Percentiles rank a stretch among this genome's conserved stretches.
Conservation (phyloP, 148 eudicot species). For the Euryodendron excelsum region DNA sequence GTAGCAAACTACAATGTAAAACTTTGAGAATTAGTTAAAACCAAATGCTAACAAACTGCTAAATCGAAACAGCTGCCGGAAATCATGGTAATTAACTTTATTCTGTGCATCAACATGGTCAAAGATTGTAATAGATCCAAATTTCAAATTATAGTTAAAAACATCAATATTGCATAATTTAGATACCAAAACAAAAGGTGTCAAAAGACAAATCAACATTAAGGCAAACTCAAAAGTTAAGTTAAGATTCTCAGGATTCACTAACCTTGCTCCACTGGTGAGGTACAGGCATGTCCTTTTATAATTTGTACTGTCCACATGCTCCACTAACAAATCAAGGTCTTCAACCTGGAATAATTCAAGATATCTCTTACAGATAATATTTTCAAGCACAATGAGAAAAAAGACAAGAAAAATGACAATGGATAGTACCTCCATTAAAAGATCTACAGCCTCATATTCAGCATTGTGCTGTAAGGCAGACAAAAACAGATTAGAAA, state of each 20-base stretch:
- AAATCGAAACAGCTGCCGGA: neutral
- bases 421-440: constrained; percentile 73
- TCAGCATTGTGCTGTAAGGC: constrained; percentile 94
- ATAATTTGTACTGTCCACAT: constrained; percentile 67
- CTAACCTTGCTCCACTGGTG: constrained; percentile 78
- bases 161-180: neutral
- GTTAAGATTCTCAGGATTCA: constrained; percentile 4
- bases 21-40: neutral
- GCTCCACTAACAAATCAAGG: constrained; percentile 67
- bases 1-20: neutral
- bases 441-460: constrained; percentile 94
- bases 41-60: neutral
- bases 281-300: constrained; percentile 81
- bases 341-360: constrained; percentile 64
- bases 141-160: neutral
- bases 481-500: constrained; percentile 12
- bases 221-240: neutral
- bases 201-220: constrained; percentile 1
- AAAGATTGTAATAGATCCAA: neutral
- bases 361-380: neutral
- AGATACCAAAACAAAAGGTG: neutral
- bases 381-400: neutral
- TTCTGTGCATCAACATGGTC: neutral
- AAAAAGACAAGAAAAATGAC: neutral
- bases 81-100: neutral